Base-by-base conservation (phyloP, 345 rosid species). In the Salix suchowensis region DNA sequence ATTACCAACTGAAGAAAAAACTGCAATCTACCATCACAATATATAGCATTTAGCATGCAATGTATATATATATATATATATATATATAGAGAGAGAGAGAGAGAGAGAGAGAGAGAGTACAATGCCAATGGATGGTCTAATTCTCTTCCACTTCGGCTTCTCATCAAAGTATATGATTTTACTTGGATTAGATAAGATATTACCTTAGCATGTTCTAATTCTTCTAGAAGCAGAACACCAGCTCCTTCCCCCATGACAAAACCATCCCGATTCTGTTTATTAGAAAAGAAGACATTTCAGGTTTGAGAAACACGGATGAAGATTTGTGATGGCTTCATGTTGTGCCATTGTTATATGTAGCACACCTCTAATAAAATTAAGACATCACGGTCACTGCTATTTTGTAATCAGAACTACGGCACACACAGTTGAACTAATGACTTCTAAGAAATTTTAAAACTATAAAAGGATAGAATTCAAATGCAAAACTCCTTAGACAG, bases 171-270 rank as follows among this genome's bases (percentile, higher is more conserved):
- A 77, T 26, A 67, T 71, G 44, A 9, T 24, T 66, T 55, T 60
- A 70, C 10, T 71, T 24, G 54, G 54, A 39, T 61, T 11, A 16
- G 75, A 71, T 46, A 40, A 70, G 71, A 18, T 11, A 12, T 66
- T 88, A 94, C 98, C 98, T 92, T 90, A 61, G 98, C 98, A 89
- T 95, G 98, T 84, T 95, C 98, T 74, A 93, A 80, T 81, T 93
- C 97, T 85, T 93, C 98, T 84, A 95, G 80, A 80, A 95, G 94
- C 82, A 95, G 83, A 84, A 95, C 98, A 60, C 98, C 97, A 52
- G 97, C 92, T 88, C 98, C 98, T 84, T 95, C 97, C 23, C 98
- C 98, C 93, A 95, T 91, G 48, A 95, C 98, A 68, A 95, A 92
- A 82, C 98, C 98, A 90, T 95, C 98, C 75, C 97, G 95, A 82